Evolutionary conservation across 257 asterid species (phyloP).

Genomic region (Hygrophila difformis): DNA sequence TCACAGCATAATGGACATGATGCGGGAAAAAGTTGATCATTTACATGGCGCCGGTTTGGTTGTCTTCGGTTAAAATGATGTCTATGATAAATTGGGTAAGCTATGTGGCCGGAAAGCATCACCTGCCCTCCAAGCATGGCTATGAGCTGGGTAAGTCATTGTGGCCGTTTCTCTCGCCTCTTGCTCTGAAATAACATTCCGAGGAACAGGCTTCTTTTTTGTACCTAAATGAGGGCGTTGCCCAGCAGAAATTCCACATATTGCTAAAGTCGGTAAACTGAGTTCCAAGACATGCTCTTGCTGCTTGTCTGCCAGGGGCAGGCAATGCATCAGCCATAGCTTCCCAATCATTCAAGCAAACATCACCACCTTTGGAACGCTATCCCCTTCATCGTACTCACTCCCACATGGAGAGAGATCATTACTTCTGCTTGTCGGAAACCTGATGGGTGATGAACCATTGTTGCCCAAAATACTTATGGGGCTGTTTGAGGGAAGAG

Average conservation of each 20-base stretch:
- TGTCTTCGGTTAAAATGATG: slow-evolving; percentile 35
- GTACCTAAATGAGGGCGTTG: slow-evolving; percentile 16
- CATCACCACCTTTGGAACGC: slow-evolving; percentile 61
- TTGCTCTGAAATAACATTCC: slow-evolving; percentile 20
- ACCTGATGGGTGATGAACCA: slow-evolving; percentile 48
- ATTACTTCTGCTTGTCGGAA: slow-evolving; percentile 51
- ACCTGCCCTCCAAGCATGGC: slow-evolving; percentile 78
- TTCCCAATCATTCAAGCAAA: slow-evolving; percentile 93
- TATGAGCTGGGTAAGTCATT: slow-evolving; percentile 25
- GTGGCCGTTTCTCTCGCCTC: slow-evolving; percentile 26
- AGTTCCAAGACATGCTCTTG: slow-evolving; percentile 21
- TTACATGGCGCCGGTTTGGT: slow-evolving; percentile 49
- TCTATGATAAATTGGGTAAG: slow-evolving; percentile 65
- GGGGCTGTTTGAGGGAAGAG: slow-evolving; percentile 55
- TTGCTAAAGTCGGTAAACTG: slow-evolving; percentile 17
- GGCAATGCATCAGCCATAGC: slow-evolving; percentile 92
- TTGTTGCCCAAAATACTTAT: slow-evolving; percentile 46
- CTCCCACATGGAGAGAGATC: slow-evolving; percentile 54
- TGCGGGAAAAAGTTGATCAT: slow-evolving; percentile 33
- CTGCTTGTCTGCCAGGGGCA: slow-evolving; percentile 46
- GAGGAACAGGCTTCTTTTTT: slow-evolving; percentile 13
- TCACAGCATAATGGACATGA: slow-evolving; percentile 87
- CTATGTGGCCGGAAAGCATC: slow-evolving; percentile 83
- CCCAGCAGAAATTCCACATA: slow-evolving; percentile 16
- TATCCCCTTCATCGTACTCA: no score